phyloP scores from a whole-genome alignment of 2,329 filamentous ascomycete genomes.

The Macroventuria anomochaeta region DNA sequence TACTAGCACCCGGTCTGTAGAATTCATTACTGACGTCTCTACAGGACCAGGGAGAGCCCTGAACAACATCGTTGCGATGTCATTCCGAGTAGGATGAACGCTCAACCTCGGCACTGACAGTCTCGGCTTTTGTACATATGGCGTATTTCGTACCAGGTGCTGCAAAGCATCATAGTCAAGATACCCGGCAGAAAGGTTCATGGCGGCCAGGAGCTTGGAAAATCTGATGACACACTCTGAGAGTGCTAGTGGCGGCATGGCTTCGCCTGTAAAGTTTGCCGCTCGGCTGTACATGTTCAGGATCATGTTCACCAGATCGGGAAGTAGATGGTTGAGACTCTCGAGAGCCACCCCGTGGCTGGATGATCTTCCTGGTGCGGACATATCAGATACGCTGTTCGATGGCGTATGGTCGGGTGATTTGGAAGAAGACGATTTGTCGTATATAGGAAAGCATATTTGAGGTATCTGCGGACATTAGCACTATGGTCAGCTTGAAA shows the following conservation, averaged over 20 bases:
- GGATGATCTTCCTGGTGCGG: constrained; percentile 53
- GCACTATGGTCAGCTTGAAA: neutral
- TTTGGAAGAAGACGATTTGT: constrained; percentile 54
- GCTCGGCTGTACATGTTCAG: constrained; percentile 75
- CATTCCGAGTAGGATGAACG: constrained; percentile 45
- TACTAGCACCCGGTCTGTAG: constrained; percentile 78
- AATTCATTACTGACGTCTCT: constrained; percentile 66
- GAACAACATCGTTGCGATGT: constrained; percentile 48
- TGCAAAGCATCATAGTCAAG: constrained; percentile 65
- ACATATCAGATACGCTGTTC: constrained; percentile 48
- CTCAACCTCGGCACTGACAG: constrained; percentile 44
- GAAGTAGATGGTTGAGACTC: constrained; percentile 65
- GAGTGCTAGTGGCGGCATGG: constrained; percentile 72
- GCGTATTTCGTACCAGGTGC: constrained; percentile 50
- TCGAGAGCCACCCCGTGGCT: constrained; percentile 49
- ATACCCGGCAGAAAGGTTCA: constrained; percentile 70
- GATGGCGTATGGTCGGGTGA: constrained; percentile 51
- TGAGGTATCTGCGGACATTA: constrained; percentile 56
- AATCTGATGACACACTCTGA: constrained; percentile 78
- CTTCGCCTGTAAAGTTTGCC: constrained; percentile 67
- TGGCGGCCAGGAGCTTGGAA: constrained; percentile 70
- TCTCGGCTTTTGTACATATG: constrained; percentile 53
- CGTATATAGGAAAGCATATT: constrained; percentile 59
- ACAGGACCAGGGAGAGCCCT: constrained; percentile 61
- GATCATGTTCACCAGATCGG: constrained; percentile 77